Evolutionary conservation across 345 rosid species (phyloP).

Genomic region (Dipteronia dyeriana): DNA sequence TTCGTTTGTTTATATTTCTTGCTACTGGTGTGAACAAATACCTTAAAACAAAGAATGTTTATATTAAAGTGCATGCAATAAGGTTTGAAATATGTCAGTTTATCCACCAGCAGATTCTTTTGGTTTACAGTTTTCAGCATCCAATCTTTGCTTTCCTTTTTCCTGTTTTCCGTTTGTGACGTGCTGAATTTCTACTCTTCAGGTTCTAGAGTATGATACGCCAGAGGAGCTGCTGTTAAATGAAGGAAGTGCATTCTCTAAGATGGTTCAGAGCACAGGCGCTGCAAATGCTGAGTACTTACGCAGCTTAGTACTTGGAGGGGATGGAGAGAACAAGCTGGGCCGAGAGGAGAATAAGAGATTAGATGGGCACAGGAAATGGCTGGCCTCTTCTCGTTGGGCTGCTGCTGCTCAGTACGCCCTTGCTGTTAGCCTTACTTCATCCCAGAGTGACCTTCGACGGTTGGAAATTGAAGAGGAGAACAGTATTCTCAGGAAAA

Average conservation of each 20-base stretch:
- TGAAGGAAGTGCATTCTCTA: constrained; percentile 81
- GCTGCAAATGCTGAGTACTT: constrained; percentile 92
- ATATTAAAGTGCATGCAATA: background rate
- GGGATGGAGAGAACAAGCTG: constrained; percentile 44
- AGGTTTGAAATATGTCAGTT: background rate
- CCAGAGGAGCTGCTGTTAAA: constrained; percentile 75
- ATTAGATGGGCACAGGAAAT: constrained; percentile 68
- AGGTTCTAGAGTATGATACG: constrained; percentile 89
- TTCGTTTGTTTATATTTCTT: background rate
- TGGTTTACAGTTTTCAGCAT: background rate
- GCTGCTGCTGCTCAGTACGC: constrained; percentile 82
- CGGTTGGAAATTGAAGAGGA: constrained; percentile 53
- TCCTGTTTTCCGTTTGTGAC: constrained; percentile 9
- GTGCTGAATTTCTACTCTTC: constrained; percentile 11
- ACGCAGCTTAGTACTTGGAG: constrained; percentile 66
- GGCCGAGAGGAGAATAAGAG: constrained; percentile 40
- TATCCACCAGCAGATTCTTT: background rate
- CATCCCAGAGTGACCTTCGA: constrained; percentile 70
- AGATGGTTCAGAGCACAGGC: constrained; percentile 97
- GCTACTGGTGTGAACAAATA: background rate
- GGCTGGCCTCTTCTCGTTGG: constrained; percentile 85
- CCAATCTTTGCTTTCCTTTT: background rate
- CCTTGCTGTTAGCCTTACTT: constrained; percentile 67
- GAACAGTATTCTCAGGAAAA: constrained; percentile 60
- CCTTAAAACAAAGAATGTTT: background rate